Evolutionary conservation across 805 yeast species (phyloP).

Genomic region (Metschnikowia shivogae): DNA sequence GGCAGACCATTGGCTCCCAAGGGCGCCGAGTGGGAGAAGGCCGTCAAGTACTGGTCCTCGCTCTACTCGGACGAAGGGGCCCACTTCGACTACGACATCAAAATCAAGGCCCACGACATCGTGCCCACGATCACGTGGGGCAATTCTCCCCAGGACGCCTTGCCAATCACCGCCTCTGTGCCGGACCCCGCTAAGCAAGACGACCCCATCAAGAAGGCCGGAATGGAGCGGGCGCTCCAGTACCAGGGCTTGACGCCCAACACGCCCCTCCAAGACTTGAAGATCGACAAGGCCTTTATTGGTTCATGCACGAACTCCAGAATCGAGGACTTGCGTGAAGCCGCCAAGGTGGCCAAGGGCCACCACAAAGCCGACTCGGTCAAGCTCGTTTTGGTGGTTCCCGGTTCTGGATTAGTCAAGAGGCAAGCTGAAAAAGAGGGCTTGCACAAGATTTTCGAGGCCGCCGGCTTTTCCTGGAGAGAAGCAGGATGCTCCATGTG

Average conservation of each 20-base stretch:
- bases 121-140: slow-evolving; percentile 99
- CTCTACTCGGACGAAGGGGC: slow-evolving; percentile 89
- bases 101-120: slow-evolving; percentile 76
- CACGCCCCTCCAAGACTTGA: slow-evolving; percentile 68
- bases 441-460: slow-evolving; percentile 80
- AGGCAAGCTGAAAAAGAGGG: slow-evolving; percentile 94
- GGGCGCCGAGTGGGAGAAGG: slow-evolving; percentile 94
- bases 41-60: slow-evolving; percentile 85
- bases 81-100: slow-evolving; percentile 76
- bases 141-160: slow-evolving; percentile 97
- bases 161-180: slow-evolving; percentile 84
- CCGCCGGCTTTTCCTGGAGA: slow-evolving; percentile 98
- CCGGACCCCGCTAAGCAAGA: slow-evolving; percentile 79
- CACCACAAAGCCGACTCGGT: slow-evolving; percentile 79
- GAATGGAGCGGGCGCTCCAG: slow-evolving; percentile 85
- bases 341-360: slow-evolving; percentile 91
- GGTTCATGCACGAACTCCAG: slow-evolving; percentile 98
- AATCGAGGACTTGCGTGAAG: slow-evolving; percentile 93
- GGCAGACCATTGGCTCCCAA: slow-evolving; percentile 94
- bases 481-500: slow-evolving; percentile 99
- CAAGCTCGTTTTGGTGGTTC: slow-evolving; percentile 84
- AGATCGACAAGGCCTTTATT: slow-evolving; percentile 89
- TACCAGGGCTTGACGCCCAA: slow-evolving; percentile 91
- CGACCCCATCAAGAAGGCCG: slow-evolving; percentile 72
- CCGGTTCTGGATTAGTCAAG: slow-evolving; percentile 96